phyloP scores from a whole-genome alignment of 495 filamentous ascomycete species.

The Talaromyces liani region DNA sequence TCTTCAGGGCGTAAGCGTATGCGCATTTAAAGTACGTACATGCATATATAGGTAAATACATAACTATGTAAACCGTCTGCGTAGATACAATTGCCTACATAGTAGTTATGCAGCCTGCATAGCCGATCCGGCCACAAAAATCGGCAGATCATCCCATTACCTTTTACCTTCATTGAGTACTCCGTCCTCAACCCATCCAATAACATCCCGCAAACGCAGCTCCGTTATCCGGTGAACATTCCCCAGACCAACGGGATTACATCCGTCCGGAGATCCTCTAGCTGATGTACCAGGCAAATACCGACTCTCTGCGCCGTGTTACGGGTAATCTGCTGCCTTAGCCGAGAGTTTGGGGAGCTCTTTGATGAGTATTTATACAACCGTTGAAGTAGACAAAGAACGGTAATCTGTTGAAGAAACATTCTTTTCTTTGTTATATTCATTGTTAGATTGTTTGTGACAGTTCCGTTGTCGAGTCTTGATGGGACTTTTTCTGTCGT shows the following conservation, averaged over 20 bases:
- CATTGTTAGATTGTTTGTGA: not conserved
- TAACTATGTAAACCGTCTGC: too few relatives aligned
- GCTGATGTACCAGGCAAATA: not conserved
- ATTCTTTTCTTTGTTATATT: not conserved
- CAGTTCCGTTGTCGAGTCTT: not conserved
- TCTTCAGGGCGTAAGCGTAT: too few relatives aligned
- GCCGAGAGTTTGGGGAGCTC: not conserved
- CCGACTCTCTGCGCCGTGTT: slow-evolving; percentile 1
- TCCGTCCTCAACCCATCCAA: not conserved
- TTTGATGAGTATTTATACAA: not conserved
- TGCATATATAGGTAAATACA: too few relatives aligned
- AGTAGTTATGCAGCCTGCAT: not conserved
- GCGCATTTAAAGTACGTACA: too few relatives aligned
- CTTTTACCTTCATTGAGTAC: not conserved
- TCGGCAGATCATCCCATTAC: not conserved
- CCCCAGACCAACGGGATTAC: not conserved
- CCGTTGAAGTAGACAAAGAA: not conserved
- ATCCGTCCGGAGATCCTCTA: not conserved
- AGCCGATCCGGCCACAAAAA: not conserved
- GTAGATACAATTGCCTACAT: not conserved
- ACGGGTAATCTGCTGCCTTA: not conserved
- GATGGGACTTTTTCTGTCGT: not conserved
- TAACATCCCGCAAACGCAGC: not conserved
- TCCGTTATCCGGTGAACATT: not conserved
- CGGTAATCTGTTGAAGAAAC: not conserved